phyloP scores from a whole-genome alignment of 805 yeast genomes.

The Candida orba region DNA sequence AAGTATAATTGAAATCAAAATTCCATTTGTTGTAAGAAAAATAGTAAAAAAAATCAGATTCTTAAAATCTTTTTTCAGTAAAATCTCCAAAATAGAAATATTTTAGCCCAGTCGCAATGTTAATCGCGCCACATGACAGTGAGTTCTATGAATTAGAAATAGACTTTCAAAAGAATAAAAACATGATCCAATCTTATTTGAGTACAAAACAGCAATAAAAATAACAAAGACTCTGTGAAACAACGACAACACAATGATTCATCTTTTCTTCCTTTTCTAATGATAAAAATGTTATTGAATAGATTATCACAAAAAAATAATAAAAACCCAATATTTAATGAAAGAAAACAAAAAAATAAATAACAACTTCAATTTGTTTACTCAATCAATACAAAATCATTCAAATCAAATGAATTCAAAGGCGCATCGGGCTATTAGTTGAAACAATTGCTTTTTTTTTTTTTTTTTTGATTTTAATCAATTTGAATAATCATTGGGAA shows the following conservation, averaged over 20 bases:
- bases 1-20: too few species aligned
- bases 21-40: too few species aligned
- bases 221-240: not conserved
- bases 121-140: conserved; percentile 21
- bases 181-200: not conserved
- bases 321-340: not conserved
- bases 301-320: not conserved
- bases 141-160: not conserved
- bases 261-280: too few species aligned
- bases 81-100: not conserved
- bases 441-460: not conserved
- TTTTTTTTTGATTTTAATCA: too few species aligned
- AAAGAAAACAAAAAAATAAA: not conserved
- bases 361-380: not conserved
- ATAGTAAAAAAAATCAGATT: not conserved
- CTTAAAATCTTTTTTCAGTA: too few species aligned
- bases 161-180: not conserved
- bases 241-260: too few species aligned
- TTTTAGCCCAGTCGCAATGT: conserved; percentile 20
- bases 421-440: conserved; percentile 28
- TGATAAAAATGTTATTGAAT: not conserved
- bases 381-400: conserved; percentile 24
- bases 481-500: not conserved
- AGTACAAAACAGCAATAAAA: not conserved
- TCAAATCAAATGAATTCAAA: conserved; percentile 25